A percentile compares a stretch with the other conserved stretches of the same genome.
Evolutionary conservation across 208 protist genomes (phyloP).

Genomic region (Tritrichomonas musculus): DNA sequence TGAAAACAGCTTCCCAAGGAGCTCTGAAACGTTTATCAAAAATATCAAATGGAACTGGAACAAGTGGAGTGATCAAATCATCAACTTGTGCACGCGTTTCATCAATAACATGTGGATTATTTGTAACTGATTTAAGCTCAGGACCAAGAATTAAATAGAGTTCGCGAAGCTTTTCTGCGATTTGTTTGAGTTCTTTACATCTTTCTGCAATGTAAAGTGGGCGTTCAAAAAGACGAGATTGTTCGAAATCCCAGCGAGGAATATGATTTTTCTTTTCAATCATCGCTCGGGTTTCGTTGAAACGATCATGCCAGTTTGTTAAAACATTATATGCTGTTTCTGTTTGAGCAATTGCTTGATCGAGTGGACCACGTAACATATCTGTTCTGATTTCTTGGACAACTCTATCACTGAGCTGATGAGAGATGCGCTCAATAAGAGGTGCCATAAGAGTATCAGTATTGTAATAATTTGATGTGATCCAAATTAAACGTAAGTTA

Average conservation of each 20-base stretch:
- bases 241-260: slow-evolving; percentile 94
- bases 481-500: slow-evolving; percentile 96
- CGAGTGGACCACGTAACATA: not conserved
- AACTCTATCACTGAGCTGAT: slow-evolving; percentile 84
- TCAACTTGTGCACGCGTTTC: slow-evolving; percentile 79
- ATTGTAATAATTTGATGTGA: slow-evolving; percentile 97
- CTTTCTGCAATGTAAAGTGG: slow-evolving; percentile 90
- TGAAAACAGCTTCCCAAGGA: slow-evolving; percentile 55
- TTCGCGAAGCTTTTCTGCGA: slow-evolving; percentile 80
- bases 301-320: not conserved
- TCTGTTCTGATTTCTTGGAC: slow-evolving; percentile 61
- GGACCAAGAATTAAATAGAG: slow-evolving; percentile 86
- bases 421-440: slow-evolving; percentile 87
- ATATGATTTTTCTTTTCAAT: slow-evolving; percentile 84
- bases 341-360: slow-evolving; percentile 34
- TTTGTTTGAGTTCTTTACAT: slow-evolving; percentile 80
- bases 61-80: slow-evolving; percentile 78
- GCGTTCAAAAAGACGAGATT: slow-evolving; percentile 81
- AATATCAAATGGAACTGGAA: slow-evolving; percentile 82
- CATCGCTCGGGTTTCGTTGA: slow-evolving; percentile 30
- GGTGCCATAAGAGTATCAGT: slow-evolving; percentile 92
- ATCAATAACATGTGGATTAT: slow-evolving; percentile 84
- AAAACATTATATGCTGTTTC: slow-evolving; percentile 39
- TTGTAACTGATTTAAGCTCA: slow-evolving; percentile 80
- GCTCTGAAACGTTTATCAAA: slow-evolving; percentile 69